These are phyloP conservation scores for Fusarium verrucosum DNA, from an alignment of 2,329 filamentous ascomycete genomes.

Conservation along the genomic window DNA sequence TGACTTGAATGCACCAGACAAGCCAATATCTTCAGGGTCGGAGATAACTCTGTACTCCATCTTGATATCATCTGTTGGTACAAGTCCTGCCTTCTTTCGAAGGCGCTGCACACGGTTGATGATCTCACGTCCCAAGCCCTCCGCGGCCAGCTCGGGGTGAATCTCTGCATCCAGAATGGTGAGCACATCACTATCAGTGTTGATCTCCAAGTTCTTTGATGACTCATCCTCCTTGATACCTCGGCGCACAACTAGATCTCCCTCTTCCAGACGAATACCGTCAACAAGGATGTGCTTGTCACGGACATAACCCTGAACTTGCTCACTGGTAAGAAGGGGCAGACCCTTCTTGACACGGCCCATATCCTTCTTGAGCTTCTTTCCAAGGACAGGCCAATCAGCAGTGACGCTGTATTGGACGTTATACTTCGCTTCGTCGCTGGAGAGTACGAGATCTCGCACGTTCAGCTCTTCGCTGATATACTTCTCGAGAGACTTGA, in stretches of 20 bases:
- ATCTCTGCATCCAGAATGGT: constrained; percentile 86
- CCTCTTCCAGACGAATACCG: constrained; percentile 82
- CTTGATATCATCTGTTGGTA: constrained; percentile 91
- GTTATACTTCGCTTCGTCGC: constrained; percentile 89
- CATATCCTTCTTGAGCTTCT: constrained; percentile 97
- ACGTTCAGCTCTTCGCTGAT: constrained; percentile 93
- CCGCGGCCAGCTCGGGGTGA: constrained; percentile 85
- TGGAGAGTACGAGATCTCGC: constrained; percentile 82
- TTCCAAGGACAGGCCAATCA: constrained; percentile 93
- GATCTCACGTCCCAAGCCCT: constrained; percentile 90
- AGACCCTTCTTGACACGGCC: constrained; percentile 91
- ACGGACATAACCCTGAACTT: constrained; percentile 81
- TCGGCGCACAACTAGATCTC: constrained; percentile 81
- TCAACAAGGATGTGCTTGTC: constrained; percentile 82
- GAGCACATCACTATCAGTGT: constrained; percentile 88
- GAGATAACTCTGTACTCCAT: constrained; percentile 89
- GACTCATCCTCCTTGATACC: constrained; percentile 77
- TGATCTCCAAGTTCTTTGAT: constrained; percentile 81
- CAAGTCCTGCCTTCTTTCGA: constrained; percentile 90
- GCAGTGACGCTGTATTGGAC: constrained; percentile 90
- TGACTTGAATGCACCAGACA: constrained; percentile 74
- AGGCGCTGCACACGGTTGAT: constrained; percentile 92
- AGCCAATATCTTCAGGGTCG: constrained; percentile 79
- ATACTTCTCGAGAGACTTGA: constrained; percentile 86
- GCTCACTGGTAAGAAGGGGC: constrained; percentile 77